Evolutionary conservation across 768 basidiomycete species (phyloP).

Genomic region (Kwoniella botswanensis): DNA sequence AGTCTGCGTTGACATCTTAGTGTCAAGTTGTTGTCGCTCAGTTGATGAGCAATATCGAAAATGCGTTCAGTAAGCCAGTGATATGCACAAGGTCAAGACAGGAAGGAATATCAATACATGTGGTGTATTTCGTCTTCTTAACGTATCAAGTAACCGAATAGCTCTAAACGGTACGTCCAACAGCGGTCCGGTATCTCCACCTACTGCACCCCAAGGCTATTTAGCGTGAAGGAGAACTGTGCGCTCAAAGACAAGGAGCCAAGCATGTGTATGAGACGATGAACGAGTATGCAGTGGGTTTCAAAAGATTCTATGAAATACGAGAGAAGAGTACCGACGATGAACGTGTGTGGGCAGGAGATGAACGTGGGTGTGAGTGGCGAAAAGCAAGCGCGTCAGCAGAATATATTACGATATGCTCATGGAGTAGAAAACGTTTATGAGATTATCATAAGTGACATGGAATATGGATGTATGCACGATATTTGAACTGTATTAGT

Average conservation of each 20-base stretch:
- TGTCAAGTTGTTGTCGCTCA: neutral
- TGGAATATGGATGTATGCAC: neutral
- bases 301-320: neutral
- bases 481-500: neutral
- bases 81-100: neutral
- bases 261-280: conserved; percentile 6
- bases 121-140: neutral
- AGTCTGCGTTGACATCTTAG: neutral
- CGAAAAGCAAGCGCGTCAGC: conserved; percentile 19
- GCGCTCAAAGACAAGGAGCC: neutral
- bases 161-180: neutral
- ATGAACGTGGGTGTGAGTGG: conserved; percentile 14
- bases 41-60: neutral
- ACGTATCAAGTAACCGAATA: neutral
- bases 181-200: neutral
- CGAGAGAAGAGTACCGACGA: neutral
- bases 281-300: neutral
- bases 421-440: conserved; percentile 2
- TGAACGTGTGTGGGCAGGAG: conserved; percentile 12
- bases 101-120: neutral
- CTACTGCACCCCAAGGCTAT: neutral
- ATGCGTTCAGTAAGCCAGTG: neutral
- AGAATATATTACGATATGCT: neutral
- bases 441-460: neutral
- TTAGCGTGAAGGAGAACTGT: conserved; percentile 11